phyloP scores from a whole-genome alignment of 257 asterid species.

The Lantana camara region DNA sequence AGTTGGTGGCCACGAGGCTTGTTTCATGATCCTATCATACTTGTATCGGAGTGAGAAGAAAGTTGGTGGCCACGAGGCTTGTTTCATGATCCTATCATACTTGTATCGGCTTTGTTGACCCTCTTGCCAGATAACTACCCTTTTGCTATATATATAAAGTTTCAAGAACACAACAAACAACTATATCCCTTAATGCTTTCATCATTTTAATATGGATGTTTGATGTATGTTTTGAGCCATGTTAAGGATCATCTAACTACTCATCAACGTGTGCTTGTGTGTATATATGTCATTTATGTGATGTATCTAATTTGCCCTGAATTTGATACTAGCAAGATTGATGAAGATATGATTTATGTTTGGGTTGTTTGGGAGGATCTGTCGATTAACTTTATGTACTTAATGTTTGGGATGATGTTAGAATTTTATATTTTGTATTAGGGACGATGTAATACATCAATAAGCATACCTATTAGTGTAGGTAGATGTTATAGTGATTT shows the following conservation, averaged over 20 bases:
- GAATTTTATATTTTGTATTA: too few species aligned
- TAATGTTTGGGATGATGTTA: too few species aligned
- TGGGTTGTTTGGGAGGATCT: too few species aligned
- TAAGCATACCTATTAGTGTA: too few species aligned
- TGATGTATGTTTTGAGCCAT: not conserved
- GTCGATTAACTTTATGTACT: too few species aligned
- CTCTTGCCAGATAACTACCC: slow-evolving; percentile 51
- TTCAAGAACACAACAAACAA: slow-evolving; percentile 37
- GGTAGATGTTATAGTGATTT: too few species aligned
- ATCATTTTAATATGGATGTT: slow-evolving; percentile 12
- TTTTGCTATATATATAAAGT: slow-evolving; percentile 32
- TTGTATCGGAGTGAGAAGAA: slow-evolving; percentile 35
- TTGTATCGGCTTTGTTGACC: slow-evolving; percentile 49
- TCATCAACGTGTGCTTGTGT: too few species aligned
- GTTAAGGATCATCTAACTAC: not conserved
- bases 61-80: slow-evolving; percentile 70
- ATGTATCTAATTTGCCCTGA: too few species aligned
- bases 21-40: slow-evolving; percentile 78
- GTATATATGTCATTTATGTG: too few species aligned
- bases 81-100: slow-evolving; percentile 78
- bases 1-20: slow-evolving; percentile 70
- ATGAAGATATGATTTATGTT: too few species aligned
- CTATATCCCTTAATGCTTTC: not conserved
- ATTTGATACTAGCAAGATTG: too few species aligned
- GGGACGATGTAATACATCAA: too few species aligned